These are phyloP conservation scores for Echinochloa phyllopogon DNA, from an alignment of 176 grass and related monocot species.

Conservation along the genomic window DNA sequence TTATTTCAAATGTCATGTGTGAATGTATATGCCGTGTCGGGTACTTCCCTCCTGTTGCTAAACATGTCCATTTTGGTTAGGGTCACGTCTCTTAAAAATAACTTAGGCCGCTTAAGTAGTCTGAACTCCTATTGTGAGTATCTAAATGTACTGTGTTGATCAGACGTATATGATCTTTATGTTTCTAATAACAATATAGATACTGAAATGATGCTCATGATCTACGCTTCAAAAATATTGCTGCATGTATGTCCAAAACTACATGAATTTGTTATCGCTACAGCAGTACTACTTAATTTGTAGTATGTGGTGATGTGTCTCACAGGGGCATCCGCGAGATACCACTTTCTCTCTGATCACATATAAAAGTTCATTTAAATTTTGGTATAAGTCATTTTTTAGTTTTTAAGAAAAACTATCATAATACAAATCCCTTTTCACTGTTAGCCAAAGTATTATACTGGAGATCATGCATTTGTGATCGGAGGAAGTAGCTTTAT, in stretches of 20 bases:
- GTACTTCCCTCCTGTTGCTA: background rate
- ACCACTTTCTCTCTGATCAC: background rate
- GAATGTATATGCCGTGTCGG: background rate
- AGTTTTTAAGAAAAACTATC: background rate
- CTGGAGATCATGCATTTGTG: background rate
- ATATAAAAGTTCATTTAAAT: background rate
- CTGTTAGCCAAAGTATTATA: background rate
- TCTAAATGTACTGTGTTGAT: background rate
- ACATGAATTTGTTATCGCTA: background rate
- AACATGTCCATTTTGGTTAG: background rate
- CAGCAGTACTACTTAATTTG: background rate
- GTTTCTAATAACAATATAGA: background rate
- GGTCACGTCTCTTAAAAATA: background rate
- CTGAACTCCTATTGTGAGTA: too few relatives aligned
- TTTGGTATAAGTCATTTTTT: background rate
- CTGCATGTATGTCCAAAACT: background rate
- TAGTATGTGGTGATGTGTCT: background rate
- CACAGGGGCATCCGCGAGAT: background rate
- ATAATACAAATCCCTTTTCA: background rate
- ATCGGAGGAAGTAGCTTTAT: background rate
- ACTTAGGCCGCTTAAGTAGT: too few relatives aligned
- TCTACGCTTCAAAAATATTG: background rate
- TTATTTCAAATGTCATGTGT: background rate
- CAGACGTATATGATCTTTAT: background rate
- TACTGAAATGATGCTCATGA: background rate